phyloP scores from a whole-genome alignment of 225 moss, liverwort and hornwort genomes.

The Takakia lepidozioides region DNA sequence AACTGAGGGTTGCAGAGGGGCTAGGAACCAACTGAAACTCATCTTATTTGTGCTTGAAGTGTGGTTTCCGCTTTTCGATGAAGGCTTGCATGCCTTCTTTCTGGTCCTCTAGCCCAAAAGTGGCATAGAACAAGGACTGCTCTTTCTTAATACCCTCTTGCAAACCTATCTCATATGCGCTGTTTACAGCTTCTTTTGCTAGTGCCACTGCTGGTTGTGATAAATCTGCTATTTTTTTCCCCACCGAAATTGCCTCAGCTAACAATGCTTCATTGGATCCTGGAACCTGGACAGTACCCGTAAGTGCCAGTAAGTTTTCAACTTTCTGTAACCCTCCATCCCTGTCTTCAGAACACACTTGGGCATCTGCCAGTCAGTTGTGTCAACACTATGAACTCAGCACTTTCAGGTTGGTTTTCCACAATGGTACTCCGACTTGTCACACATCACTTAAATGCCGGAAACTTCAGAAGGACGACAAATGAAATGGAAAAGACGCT shows the following conservation, averaged over 20 bases:
- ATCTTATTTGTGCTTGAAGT: slow-evolving; percentile 63
- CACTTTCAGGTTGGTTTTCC: no score
- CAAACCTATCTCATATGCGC: slow-evolving; percentile 75
- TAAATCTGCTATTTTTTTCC: slow-evolving; percentile 59
- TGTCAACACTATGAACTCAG: no score
- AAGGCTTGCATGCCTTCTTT: slow-evolving; percentile 94
- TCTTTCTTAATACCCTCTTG: slow-evolving; percentile 80
- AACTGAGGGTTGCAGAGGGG: no score
- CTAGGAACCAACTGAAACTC: no score
- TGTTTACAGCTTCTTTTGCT: slow-evolving; percentile 75
- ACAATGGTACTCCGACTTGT: no score
- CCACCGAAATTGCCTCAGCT: slow-evolving; percentile 66
- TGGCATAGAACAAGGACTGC: slow-evolving; percentile 71
- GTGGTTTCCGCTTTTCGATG: slow-evolving; percentile 63
- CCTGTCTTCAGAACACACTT: no score
- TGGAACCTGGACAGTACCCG: slow-evolving; percentile 59
- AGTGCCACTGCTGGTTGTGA: slow-evolving; percentile 75
- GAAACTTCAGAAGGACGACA: no score
- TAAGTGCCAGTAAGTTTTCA: no score
- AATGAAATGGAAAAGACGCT: no score
- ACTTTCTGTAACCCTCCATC: no score
- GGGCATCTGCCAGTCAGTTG: no score
- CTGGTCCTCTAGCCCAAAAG: slow-evolving; percentile 74
- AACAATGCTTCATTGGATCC: slow-evolving; percentile 72
- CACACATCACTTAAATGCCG: no score